Evolutionary conservation across 768 basidiomycete species (phyloP).

Genomic region (Clathrus columnatus): DNA sequence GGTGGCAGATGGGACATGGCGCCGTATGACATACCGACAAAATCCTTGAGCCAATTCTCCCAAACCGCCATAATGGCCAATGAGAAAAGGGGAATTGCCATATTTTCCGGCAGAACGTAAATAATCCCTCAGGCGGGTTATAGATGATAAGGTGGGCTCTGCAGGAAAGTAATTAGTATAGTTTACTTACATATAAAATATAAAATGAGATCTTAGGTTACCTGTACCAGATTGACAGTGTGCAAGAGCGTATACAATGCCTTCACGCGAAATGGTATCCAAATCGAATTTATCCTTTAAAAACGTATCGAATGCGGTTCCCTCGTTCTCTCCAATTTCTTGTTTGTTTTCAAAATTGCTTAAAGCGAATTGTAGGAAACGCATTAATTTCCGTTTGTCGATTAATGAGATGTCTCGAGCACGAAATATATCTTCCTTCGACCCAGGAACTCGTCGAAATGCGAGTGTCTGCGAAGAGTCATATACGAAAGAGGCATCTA

Average conservation of each 20-base stretch:
- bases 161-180: conserved; percentile 4
- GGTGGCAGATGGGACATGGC: not conserved
- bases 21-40: conserved; percentile 23
- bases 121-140: conserved; percentile 65
- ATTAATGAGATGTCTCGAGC: conserved; percentile 64
- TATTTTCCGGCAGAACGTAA: conserved; percentile 78
- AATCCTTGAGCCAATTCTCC: conserved; percentile 92
- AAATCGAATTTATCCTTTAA: conserved; percentile 58
- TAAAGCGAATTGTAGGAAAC: conserved; percentile 75
- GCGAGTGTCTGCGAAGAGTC: conserved; percentile 20
- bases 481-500: conserved; percentile 63
- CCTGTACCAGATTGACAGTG: conserved; percentile 55
- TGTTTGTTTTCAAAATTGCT: conserved; percentile 60
- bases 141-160: conserved; percentile 62
- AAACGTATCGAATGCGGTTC: conserved; percentile 52
- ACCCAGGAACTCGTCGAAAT: conserved; percentile 67
- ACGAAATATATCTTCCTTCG: conserved; percentile 92
- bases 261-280: conserved; percentile 42
- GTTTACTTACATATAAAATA: too few relatives aligned
- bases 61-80: conserved; percentile 91
- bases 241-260: conserved; percentile 72
- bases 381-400: conserved; percentile 88
- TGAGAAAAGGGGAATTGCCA: conserved; percentile 78
- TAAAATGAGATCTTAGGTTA: too few relatives aligned
- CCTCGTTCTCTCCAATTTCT: conserved; percentile 49